phyloP scores from a whole-genome alignment of 1,139 yeast genomes.

The Sugiyamaella novakii region DNA sequence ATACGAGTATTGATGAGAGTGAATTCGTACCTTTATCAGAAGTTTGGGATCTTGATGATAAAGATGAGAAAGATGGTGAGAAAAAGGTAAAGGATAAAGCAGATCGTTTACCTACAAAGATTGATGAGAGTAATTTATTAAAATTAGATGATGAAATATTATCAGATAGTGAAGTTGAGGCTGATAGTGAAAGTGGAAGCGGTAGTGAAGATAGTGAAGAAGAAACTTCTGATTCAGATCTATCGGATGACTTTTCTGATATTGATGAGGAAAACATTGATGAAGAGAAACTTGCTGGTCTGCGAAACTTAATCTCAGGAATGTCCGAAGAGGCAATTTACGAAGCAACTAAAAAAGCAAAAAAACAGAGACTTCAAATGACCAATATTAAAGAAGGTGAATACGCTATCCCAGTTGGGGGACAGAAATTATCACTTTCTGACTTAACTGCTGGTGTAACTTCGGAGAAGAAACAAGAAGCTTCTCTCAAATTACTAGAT shows the following conservation, averaged over 20 bases:
- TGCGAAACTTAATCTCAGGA: conserved; percentile 33
- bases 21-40: conserved; percentile 77
- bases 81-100: conserved; percentile 12
- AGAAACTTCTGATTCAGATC: conserved; percentile 28
- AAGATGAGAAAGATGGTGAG: conserved; percentile 30
- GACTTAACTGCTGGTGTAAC: conserved; percentile 66
- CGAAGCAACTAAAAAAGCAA: conserved; percentile 36
- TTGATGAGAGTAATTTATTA: conserved; percentile 29
- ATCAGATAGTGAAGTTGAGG: conserved; percentile 61
- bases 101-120: conserved; percentile 1
- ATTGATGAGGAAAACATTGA: conserved; percentile 36
- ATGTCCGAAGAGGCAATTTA: conserved; percentile 25
- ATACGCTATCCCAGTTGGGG: conserved; percentile 62
- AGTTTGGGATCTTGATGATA: conserved; percentile 84
- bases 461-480: conserved; percentile 5
- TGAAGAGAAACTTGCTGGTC: conserved; percentile 35
- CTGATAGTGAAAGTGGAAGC: conserved; percentile 52
- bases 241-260: conserved; percentile 33
- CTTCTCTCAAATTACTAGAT: conserved; percentile 31
- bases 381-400: conserved; percentile 71
- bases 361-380: conserved; percentile 49
- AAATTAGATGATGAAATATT: conserved; percentile 33
- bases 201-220: conserved; percentile 34
- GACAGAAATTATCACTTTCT: conserved; percentile 61
- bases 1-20: conserved; percentile 62